These are phyloP conservation scores for Trichoderma hamatum DNA, from an alignment of 2,329 filamentous ascomycete species.

Conservation along the genomic window DNA sequence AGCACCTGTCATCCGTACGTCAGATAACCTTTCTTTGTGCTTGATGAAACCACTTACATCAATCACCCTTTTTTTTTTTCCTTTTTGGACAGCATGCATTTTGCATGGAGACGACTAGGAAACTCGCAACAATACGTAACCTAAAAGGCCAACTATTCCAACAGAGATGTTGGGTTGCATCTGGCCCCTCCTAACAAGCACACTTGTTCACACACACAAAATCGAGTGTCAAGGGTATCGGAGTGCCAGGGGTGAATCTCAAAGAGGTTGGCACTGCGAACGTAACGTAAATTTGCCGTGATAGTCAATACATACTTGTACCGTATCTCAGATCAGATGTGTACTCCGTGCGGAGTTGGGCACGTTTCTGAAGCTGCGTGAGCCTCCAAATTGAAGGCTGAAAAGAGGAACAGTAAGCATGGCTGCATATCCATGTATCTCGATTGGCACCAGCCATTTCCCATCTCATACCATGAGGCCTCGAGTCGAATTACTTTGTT, in stretches of 20 bases:
- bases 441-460: background rate
- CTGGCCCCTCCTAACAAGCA: background rate
- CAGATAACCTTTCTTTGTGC: background rate
- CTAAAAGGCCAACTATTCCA: background rate
- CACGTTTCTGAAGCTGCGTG: background rate
- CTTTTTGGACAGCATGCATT: background rate
- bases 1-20: slow-evolving; percentile 13
- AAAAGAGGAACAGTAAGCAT: background rate
- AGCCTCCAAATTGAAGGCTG: background rate
- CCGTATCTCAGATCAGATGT: background rate
- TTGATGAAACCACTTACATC: slow-evolving; percentile 4
- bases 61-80: background rate
- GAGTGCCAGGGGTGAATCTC: background rate
- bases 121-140: background rate
- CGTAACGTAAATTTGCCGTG: background rate
- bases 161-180: slow-evolving; percentile 18
- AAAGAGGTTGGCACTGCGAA: background rate
- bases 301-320: background rate
- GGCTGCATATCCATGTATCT: background rate
- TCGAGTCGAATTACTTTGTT: background rate
- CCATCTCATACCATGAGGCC: background rate
- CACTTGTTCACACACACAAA: background rate
- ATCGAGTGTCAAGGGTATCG: slow-evolving; percentile 20
- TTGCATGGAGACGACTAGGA: slow-evolving; percentile 1
- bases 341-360: background rate